These are phyloP conservation scores for Penstemon barbatus DNA, from an alignment of 257 asterid species.

Conservation along the genomic window DNA sequence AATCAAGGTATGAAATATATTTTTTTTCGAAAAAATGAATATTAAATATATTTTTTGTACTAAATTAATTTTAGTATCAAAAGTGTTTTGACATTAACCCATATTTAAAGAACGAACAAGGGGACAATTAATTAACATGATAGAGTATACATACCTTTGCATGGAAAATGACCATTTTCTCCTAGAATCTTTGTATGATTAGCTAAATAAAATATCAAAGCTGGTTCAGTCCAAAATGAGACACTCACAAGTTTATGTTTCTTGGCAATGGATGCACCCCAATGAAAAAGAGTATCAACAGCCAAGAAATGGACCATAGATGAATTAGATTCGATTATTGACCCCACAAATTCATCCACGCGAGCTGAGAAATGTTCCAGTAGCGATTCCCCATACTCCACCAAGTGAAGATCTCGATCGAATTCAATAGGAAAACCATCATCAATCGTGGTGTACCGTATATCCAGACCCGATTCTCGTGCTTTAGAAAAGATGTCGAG, in stretches of 20 bases:
- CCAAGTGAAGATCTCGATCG: constrained; percentile 19
- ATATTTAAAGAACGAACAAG: no score
- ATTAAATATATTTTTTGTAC: no score
- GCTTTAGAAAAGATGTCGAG: constrained; percentile 26
- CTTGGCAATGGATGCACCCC: constrained; percentile 29
- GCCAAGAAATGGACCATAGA: constrained; percentile 21
- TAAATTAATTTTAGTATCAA: fast-evolving
- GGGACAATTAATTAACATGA: not conserved
- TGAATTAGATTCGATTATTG: constrained; percentile 20
- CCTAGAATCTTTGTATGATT: constrained; percentile 22
- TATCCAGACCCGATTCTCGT: constrained; percentile 33
- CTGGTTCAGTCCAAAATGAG: constrained; percentile 22
- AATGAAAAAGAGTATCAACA: constrained; percentile 31
- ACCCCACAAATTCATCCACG: constrained; percentile 31
- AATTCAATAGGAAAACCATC: constrained; percentile 36
- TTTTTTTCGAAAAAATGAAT: no score
- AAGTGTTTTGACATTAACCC: no score
- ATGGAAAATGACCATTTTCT: constrained; percentile 30
- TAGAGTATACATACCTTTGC: constrained; percentile 15
- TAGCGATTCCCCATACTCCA: not conserved
- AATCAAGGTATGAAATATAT: no score
- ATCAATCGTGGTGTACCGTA: constrained; percentile 28
- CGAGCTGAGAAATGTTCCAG: constrained; percentile 23
- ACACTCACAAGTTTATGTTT: constrained; percentile 33
- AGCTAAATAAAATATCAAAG: constrained; percentile 30